phyloP scores from a whole-genome alignment of 2,329 filamentous ascomycete species.

The Xylariaceae sp. region DNA sequence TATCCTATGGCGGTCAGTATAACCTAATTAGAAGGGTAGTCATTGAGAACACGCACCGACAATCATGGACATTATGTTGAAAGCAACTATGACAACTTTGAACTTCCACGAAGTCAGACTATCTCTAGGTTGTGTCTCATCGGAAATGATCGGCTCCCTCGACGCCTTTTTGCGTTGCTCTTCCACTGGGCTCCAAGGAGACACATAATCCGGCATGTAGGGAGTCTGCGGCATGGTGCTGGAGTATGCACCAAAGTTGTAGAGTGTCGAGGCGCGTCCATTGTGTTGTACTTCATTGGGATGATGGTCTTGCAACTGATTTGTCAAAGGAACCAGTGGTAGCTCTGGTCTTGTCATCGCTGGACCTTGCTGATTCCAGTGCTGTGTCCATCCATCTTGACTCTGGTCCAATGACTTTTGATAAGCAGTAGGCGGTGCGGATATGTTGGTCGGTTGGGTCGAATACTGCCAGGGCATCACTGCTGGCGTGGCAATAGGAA shows the following conservation, averaged over 20 bases:
- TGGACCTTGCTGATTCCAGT: slow-evolving; percentile 8
- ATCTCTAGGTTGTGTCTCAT: slow-evolving; percentile 13
- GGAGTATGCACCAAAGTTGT: not conserved
- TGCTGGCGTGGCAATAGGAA: not conserved
- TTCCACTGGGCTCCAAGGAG: slow-evolving; percentile 1
- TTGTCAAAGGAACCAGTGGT: too few species aligned
- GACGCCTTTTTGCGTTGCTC: slow-evolving; percentile 11
- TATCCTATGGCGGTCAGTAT: slow-evolving; percentile 30
- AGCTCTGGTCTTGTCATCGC: too few species aligned
- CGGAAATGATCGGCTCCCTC: slow-evolving; percentile 5
- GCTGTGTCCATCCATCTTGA: slow-evolving; percentile 5
- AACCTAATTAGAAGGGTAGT: not conserved
- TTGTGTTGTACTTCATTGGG: not conserved
- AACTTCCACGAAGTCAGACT: slow-evolving; percentile 19
- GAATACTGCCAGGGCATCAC: slow-evolving; percentile 9
- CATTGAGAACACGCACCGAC: slow-evolving; percentile 18
- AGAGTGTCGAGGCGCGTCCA: not conserved
- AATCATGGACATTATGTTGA: slow-evolving; percentile 19
- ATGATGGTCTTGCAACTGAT: too few species aligned
- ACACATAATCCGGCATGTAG: not conserved
- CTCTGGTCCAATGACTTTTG: slow-evolving; percentile 4
- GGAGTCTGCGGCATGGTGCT: not conserved
- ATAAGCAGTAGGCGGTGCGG: slow-evolving; percentile 11
- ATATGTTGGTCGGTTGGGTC: slow-evolving; percentile 1
- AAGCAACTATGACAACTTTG: slow-evolving; percentile 18